These are phyloP conservation scores for Nakataea oryzae DNA, from an alignment of 2,329 filamentous ascomycete genomes.

Conservation along the genomic window DNA sequence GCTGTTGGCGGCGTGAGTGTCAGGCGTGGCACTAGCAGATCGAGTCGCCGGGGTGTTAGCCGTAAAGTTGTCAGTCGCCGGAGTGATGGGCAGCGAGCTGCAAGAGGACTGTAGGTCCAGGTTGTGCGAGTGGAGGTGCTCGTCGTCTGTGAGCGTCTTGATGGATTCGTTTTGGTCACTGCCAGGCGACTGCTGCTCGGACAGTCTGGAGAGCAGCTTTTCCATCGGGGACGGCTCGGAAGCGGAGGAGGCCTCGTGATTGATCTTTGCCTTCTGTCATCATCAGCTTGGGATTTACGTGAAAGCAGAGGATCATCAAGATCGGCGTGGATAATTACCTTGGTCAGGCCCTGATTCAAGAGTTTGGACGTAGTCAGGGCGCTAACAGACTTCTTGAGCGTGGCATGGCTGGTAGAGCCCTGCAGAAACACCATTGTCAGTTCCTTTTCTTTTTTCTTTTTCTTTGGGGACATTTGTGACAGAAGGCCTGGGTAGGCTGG, in stretches of 20 bases:
- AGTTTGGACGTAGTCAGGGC: slow-evolving; percentile 43
- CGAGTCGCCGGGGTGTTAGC: slow-evolving; percentile 37
- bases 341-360: slow-evolving; percentile 41
- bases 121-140: slow-evolving; percentile 19
- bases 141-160: slow-evolving; percentile 26
- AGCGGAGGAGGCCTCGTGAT: slow-evolving; percentile 25
- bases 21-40: slow-evolving; percentile 38
- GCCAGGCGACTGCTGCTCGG: slow-evolving; percentile 57
- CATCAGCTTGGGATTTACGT: slow-evolving; percentile 11
- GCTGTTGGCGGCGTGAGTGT: slow-evolving; percentile 27
- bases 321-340: slow-evolving; percentile 27
- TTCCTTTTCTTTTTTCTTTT: too few species aligned
- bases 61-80: slow-evolving; percentile 44
- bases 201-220: slow-evolving; percentile 60
- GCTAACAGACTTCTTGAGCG: slow-evolving; percentile 32
- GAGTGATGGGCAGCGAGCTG: slow-evolving; percentile 52
- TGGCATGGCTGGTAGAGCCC: neutral
- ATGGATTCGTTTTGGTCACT: slow-evolving; percentile 47
- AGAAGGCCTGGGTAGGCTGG: neutral
- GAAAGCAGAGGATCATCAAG: neutral
- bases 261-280: slow-evolving; percentile 36
- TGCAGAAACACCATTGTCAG: neutral
- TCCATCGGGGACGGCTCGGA: slow-evolving; percentile 50
- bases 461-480: neutral
- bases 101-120: slow-evolving; percentile 40